These are phyloP conservation scores for Puccinia hordei DNA, from an alignment of 1,284 basidiomycete genomes.

Conservation along the genomic window DNA sequence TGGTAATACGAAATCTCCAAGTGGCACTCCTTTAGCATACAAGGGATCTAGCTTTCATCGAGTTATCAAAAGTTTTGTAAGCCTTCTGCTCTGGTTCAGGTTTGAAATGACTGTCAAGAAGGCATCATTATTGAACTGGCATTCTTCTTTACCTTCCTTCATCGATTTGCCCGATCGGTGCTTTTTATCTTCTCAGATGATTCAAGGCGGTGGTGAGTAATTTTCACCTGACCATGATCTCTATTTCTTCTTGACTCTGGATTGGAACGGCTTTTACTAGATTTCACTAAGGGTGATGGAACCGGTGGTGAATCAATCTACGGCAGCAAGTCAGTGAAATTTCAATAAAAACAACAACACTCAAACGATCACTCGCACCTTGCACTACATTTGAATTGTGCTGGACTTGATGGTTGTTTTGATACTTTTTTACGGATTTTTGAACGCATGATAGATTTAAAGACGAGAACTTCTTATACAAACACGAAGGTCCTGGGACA, in stretches of 20 bases:
- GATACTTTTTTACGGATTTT: not conserved
- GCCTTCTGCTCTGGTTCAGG: not conserved
- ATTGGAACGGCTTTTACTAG: not conserved
- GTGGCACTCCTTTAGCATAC: constrained; percentile 24
- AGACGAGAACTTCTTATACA: constrained; percentile 49
- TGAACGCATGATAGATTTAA: constrained; percentile 21
- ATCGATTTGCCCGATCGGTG: not conserved
- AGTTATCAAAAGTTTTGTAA: constrained; percentile 48
- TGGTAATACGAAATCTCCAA: constrained; percentile 15
- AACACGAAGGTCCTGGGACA: constrained; percentile 45
- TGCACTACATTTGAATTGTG: too few species aligned
- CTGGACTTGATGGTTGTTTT: not conserved
- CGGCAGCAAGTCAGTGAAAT: constrained; percentile 32
- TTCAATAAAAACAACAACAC: not conserved
- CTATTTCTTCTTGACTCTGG: not conserved
- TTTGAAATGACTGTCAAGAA: not conserved
- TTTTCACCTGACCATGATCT: not conserved
- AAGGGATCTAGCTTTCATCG: constrained; percentile 49
- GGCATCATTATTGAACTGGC: too few species aligned
- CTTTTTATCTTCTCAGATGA: constrained; percentile 29
- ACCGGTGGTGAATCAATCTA: constrained; percentile 49
- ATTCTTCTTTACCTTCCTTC: not conserved
- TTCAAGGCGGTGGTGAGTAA: constrained; percentile 47
- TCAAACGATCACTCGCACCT: not conserved
- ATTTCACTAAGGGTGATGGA: constrained; percentile 47